Conservation (phyloP, 805 yeast species). For the Ogataea siamensis region DNA sequence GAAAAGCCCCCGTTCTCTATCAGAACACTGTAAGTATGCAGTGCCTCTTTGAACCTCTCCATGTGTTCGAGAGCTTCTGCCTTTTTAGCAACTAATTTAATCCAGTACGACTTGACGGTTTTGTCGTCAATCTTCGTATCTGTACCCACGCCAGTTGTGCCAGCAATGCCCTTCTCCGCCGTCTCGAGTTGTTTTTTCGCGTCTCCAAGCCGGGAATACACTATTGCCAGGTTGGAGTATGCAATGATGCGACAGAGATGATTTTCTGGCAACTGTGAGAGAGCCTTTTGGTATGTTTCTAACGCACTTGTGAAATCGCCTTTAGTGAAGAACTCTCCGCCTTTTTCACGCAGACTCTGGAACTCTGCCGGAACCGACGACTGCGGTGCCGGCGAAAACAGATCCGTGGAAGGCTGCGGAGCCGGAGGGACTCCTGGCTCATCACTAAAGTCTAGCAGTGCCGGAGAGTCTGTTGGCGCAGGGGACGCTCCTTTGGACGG, state of each 20-base stretch:
- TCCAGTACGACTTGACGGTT: slow-evolving; percentile 65
- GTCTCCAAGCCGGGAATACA: slow-evolving; percentile 68
- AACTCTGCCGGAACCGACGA: slow-evolving; percentile 33
- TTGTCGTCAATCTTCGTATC: slow-evolving; percentile 48
- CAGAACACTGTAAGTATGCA: slow-evolving; percentile 57
- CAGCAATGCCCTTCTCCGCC: slow-evolving; percentile 47
- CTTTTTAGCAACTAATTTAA: slow-evolving; percentile 61
- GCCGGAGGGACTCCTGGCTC: too few relatives aligned
- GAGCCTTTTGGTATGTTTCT: slow-evolving; percentile 51
- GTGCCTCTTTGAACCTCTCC: slow-evolving; percentile 67
- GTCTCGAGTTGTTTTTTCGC: slow-evolving; percentile 49
- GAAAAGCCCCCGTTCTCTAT: slow-evolving; percentile 67
- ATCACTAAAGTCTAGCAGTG: slow-evolving; percentile 2
- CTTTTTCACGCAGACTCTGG: slow-evolving; percentile 51
- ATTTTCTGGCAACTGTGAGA: slow-evolving; percentile 50
- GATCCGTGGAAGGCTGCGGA: too few relatives aligned
- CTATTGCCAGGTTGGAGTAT: slow-evolving; percentile 71
- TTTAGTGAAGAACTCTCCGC: slow-evolving; percentile 61
- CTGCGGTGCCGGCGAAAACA: too few relatives aligned
- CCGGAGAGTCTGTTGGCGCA: background rate
- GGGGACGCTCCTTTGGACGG: background rate
- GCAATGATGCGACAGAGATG: slow-evolving; percentile 70
- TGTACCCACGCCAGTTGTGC: slow-evolving; percentile 14
- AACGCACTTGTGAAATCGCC: slow-evolving; percentile 80
- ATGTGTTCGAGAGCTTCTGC: slow-evolving; percentile 84